phyloP scores from a whole-genome alignment of 2,329 filamentous ascomycete species.

The Neofusicoccum ribis region DNA sequence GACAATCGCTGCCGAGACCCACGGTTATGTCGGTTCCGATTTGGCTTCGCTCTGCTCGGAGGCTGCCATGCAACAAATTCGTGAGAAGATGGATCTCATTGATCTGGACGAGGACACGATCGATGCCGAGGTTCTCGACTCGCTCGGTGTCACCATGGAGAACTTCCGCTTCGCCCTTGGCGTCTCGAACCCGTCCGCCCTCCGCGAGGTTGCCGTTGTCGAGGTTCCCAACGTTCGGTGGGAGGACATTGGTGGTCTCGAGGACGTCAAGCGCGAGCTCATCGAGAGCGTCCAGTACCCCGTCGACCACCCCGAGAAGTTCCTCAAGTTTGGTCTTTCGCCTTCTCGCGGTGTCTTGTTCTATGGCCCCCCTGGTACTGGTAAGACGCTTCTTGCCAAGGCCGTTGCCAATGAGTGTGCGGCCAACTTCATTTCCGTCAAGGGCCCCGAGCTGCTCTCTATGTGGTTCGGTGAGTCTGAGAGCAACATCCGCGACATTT shows the following conservation, averaged over 20 bases:
- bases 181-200: slow-evolving; percentile 96
- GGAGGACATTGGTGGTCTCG: slow-evolving; percentile 99
- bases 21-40: slow-evolving; percentile 99
- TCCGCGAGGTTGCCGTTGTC: slow-evolving; percentile 97
- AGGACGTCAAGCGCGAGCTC: slow-evolving; percentile 98
- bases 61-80: slow-evolving; percentile 99
- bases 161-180: slow-evolving; percentile 99
- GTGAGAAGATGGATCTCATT: slow-evolving; percentile 99
- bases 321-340: slow-evolving; percentile 99
- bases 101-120: slow-evolving; percentile 99
- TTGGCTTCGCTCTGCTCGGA: slow-evolving; percentile 97
- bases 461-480: slow-evolving; percentile 99
- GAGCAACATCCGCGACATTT: slow-evolving; percentile 99
- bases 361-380: slow-evolving; percentile 98
- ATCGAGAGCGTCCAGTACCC: slow-evolving; percentile 99
- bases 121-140: slow-evolving; percentile 96
- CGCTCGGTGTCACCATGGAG: slow-evolving; percentile 97
- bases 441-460: slow-evolving; percentile 95
- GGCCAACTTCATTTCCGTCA: slow-evolving; percentile 99
- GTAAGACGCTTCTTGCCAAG: slow-evolving; percentile 99
- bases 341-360: slow-evolving; percentile 98
- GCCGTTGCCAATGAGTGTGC: slow-evolving; percentile 98
- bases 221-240: slow-evolving; percentile 99
- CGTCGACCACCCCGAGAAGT: slow-evolving; percentile 98
- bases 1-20: slow-evolving; percentile 94